Evolutionary conservation across 441 rosid species (phyloP).

Genomic region (Dalechampia spathulata): DNA sequence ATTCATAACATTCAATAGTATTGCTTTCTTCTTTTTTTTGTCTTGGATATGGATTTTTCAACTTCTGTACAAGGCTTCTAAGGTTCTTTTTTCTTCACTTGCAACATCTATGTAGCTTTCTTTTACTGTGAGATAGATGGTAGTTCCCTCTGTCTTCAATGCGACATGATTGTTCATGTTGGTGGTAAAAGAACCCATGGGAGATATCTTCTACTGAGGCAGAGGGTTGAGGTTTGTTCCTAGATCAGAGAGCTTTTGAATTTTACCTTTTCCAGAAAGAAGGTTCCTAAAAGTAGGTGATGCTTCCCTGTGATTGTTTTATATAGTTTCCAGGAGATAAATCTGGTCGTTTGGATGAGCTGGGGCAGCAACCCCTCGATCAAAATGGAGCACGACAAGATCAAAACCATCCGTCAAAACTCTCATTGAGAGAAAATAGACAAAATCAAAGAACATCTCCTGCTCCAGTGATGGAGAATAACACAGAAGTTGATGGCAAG

Average conservation of each 20-base stretch:
- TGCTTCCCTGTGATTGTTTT: slow-evolving; percentile 9
- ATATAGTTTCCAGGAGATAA: slow-evolving; percentile 76
- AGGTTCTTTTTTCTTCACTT: slow-evolving; percentile 16
- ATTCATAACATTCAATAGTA: not conserved
- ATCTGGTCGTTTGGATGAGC: slow-evolving; percentile 34
- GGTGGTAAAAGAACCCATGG: slow-evolving; percentile 79
- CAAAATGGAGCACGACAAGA: slow-evolving; percentile 34
- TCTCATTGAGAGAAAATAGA: slow-evolving; percentile 30
- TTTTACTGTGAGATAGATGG: slow-evolving; percentile 82
- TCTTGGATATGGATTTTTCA: not conserved
- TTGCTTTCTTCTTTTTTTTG: too few relatives aligned
- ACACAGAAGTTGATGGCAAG: slow-evolving; percentile 37
- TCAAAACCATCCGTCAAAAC: slow-evolving; percentile 27
- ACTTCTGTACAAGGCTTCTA: slow-evolving; percentile 9
- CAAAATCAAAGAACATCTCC: slow-evolving; percentile 43
- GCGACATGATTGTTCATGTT: slow-evolving; percentile 71
- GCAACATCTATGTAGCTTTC: slow-evolving; percentile 48
- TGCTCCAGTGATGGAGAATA: slow-evolving; percentile 25
- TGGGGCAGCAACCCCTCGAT: slow-evolving; percentile 26
- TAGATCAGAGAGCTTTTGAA: slow-evolving; percentile 8
- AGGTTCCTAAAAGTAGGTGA: slow-evolving; percentile 9
- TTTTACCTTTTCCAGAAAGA: slow-evolving; percentile 8
- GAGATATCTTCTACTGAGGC: slow-evolving; percentile 62
- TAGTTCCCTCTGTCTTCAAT: slow-evolving; percentile 73
- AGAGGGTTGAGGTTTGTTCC: slow-evolving; percentile 63